These are phyloP conservation scores for Aspergillus sp. DNA, from an alignment of 2,329 filamentous ascomycete genomes.

Conservation along the genomic window DNA sequence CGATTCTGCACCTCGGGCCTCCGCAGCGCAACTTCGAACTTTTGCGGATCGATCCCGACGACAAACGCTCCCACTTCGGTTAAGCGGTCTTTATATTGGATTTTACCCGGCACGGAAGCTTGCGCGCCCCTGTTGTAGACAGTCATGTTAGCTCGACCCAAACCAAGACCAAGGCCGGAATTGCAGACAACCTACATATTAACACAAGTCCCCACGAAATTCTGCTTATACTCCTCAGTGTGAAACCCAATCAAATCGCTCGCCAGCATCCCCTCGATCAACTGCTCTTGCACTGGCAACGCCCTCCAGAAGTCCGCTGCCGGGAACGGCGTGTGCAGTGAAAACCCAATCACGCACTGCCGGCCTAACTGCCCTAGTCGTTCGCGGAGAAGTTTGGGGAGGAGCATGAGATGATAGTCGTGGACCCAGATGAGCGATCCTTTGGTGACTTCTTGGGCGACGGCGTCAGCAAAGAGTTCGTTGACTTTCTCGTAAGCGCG, in stretches of 20 bases:
- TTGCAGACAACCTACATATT: slow-evolving; percentile 58
- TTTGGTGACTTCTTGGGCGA: slow-evolving; percentile 71
- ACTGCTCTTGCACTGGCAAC: slow-evolving; percentile 73
- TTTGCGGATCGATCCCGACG: slow-evolving; percentile 90
- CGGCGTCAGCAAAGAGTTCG: slow-evolving; percentile 73
- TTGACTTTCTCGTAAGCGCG: slow-evolving; percentile 83
- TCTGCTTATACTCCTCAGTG: slow-evolving; percentile 88
- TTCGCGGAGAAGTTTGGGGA: slow-evolving; percentile 80
- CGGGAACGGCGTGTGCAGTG: slow-evolving; percentile 89
- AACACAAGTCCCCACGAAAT: slow-evolving; percentile 84
- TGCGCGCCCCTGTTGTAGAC: slow-evolving; percentile 24
- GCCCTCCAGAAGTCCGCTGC: slow-evolving; percentile 90
- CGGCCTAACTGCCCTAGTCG: slow-evolving; percentile 59
- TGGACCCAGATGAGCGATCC: slow-evolving; percentile 92
- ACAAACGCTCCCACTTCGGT: slow-evolving; percentile 84
- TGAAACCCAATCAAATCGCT: slow-evolving; percentile 93
- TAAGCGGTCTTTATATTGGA: slow-evolving; percentile 74
- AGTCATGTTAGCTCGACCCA: neutral
- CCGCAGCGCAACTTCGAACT: slow-evolving; percentile 74
- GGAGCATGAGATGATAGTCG: slow-evolving; percentile 94
- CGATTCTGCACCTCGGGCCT: slow-evolving; percentile 70
- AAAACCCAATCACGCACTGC: slow-evolving; percentile 89
- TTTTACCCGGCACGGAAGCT: slow-evolving; percentile 69
- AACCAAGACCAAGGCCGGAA: neutral
- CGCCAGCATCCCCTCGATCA: slow-evolving; percentile 72